These are phyloP conservation scores for Orbilia brochopaga DNA, from an alignment of 2,329 filamentous ascomycete species.

Conservation along the genomic window DNA sequence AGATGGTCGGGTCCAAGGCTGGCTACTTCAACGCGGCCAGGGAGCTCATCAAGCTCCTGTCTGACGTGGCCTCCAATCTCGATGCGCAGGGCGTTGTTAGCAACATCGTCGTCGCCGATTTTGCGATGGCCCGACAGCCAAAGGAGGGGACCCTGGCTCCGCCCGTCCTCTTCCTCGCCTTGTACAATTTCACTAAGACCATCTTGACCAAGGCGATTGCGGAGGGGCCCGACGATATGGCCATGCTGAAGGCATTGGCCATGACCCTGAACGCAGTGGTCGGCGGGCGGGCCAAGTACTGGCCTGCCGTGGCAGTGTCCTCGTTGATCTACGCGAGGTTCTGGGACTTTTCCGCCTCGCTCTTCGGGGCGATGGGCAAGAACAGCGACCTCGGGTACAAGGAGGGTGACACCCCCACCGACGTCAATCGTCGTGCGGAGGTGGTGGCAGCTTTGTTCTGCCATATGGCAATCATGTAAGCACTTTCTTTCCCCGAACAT, in stretches of 20 bases:
- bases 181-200: constrained; percentile 40
- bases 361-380: constrained; percentile 40
- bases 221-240: constrained; percentile 31
- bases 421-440: constrained; percentile 39
- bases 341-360: constrained; percentile 25
- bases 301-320: constrained; percentile 16
- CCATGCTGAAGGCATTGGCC: constrained; percentile 33
- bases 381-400: constrained; percentile 33
- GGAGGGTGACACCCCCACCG: constrained; percentile 22
- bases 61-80: background rate
- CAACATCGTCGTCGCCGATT: constrained; percentile 25
- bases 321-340: constrained; percentile 29
- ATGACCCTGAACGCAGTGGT: constrained; percentile 33
- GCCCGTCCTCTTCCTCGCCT: constrained; percentile 17
- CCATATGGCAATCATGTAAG: constrained; percentile 44
- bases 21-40: constrained; percentile 17
- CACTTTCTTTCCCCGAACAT: background rate
- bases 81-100: background rate
- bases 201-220: constrained; percentile 25
- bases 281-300: constrained; percentile 36
- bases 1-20: constrained; percentile 14
- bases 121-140: constrained; percentile 1
- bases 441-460: constrained; percentile 27
- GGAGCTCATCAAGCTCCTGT: constrained; percentile 12
- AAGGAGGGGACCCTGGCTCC: constrained; percentile 19